Conservation (phyloP, 129 eudicot genomes). For the Centella asiatica region DNA sequence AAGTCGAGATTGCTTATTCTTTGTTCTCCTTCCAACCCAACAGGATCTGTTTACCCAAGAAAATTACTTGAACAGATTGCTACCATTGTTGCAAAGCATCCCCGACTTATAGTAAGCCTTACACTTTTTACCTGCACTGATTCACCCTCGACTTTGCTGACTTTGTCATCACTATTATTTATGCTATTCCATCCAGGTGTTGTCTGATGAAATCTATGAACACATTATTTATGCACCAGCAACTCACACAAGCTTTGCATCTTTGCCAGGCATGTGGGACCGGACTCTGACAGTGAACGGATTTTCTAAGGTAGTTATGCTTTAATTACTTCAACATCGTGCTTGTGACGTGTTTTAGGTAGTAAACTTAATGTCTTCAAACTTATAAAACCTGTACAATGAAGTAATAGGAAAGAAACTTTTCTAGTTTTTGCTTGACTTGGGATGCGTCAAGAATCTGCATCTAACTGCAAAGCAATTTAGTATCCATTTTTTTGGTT, state of each 20-base stretch:
- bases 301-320: slow-evolving; percentile 67
- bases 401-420: not conserved
- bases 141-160: slow-evolving; percentile 4
- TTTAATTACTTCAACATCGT: not conserved
- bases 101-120: slow-evolving; percentile 68
- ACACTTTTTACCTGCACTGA: slow-evolving; percentile 6
- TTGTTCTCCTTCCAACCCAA: slow-evolving; percentile 96
- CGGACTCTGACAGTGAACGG: slow-evolving; percentile 94
- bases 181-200: slow-evolving; percentile 37
- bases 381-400: not conserved
- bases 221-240: slow-evolving; percentile 91
- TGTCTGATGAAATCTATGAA: slow-evolving; percentile 93
- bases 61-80: slow-evolving; percentile 78
- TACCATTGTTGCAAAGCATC: slow-evolving; percentile 75
- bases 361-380: not conserved
- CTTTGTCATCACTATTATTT: slow-evolving; percentile 4
- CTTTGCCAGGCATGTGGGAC: slow-evolving; percentile 98
- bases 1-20: slow-evolving; percentile 86
- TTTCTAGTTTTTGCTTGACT: not conserved
- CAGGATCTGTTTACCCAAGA: slow-evolving; percentile 81
- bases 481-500: too few species aligned
- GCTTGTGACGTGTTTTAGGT: not conserved
- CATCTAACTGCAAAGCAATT: too few species aligned
- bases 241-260: slow-evolving; percentile 94
- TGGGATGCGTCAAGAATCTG: too few species aligned